Percentiles rank a stretch among this genome's conserved stretches.
Evolutionary conservation across 805 yeast species (phyloP).

Genomic region (Cyberlindnera suaveolens): DNA sequence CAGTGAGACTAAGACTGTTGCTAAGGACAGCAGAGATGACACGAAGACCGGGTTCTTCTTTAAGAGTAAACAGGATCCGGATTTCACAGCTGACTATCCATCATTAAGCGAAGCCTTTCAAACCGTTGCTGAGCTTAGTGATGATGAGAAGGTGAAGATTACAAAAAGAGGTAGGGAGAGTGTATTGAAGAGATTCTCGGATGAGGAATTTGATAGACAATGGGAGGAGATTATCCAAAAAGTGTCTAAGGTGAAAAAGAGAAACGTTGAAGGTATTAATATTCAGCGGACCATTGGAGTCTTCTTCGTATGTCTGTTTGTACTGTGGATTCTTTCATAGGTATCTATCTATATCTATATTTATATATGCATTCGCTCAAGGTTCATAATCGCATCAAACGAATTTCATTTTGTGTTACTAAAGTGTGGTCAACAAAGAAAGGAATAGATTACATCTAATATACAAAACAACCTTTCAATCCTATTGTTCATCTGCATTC

Average conservation of each 20-base stretch:
- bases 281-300: no score
- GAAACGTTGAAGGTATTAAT: constrained; percentile 45
- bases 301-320: no score
- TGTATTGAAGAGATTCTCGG: constrained; percentile 53
- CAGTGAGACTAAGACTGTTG: constrained; percentile 22
- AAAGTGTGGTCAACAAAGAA: no score
- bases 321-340: no score
- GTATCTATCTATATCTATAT: no score
- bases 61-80: constrained; percentile 67
- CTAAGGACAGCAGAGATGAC: constrained; percentile 26
- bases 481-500: neutral
- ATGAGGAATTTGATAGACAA: constrained; percentile 42
- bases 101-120: constrained; percentile 44
- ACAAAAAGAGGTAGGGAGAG: constrained; percentile 41
- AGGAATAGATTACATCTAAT: neutral
- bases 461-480: neutral
- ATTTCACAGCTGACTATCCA: constrained; percentile 36
- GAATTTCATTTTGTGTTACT: no score
- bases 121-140: constrained; percentile 33
- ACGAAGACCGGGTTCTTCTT: constrained; percentile 77
- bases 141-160: constrained; percentile 32
- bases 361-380: no score
- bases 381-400: no score
- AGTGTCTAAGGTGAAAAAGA: constrained; percentile 21
- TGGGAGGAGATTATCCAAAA: constrained; percentile 39